Base-by-base conservation (phyloP, 2,329 filamentous ascomycete genomes). In the Alternaria hordeiaustralica region DNA sequence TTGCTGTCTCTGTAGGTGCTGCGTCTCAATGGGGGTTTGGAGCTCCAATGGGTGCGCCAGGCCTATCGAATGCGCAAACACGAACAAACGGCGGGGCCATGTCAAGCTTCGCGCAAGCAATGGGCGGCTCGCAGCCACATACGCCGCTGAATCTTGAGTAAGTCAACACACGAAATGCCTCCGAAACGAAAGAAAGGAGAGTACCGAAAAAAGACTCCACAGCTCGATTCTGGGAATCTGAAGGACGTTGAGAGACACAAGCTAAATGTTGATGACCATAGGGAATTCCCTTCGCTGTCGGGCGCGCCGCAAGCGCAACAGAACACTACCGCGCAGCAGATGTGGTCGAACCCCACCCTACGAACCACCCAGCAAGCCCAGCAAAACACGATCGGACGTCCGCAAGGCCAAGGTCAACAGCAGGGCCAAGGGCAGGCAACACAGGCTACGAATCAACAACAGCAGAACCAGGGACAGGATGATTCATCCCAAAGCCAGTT, bases 281-380 rank as follows among this genome's bases (percentile, higher is more conserved):
- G 88, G 73, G 88, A 90, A 74, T 90, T 90, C 61, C 88, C 88
- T 50, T 87, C 86, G 11, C 79, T 90, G 70, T 88, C 87, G 47
- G 85, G 86, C 60, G 83, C 84, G 18, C 83, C 87, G 30, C 86
- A 88, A 73, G 82, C 85, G 67, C 84, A 86, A 60, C 85, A 86
- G 68, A 86, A 83, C 61, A 84, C 84, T 41, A 73, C 77, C 53
- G 80, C 84, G 50, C 83, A 86, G 79, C 79, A 86, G 69, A 82
- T 87, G 73, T 86, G 86, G 86, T 86, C 85, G 66, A 88, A 87
- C 71, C 84, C 85, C 21, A 86, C 83, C 61, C 83, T 87, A 71
- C 85, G 85, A 70, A 81, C 81, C 50, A 78, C 84, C 53, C 85
- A 86, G 66, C 85, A 86, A 65, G 79, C 84, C 54, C 85, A 86